Base-by-base conservation (phyloP, 208 protist species). In the Acanthamoeba royreba region DNA sequence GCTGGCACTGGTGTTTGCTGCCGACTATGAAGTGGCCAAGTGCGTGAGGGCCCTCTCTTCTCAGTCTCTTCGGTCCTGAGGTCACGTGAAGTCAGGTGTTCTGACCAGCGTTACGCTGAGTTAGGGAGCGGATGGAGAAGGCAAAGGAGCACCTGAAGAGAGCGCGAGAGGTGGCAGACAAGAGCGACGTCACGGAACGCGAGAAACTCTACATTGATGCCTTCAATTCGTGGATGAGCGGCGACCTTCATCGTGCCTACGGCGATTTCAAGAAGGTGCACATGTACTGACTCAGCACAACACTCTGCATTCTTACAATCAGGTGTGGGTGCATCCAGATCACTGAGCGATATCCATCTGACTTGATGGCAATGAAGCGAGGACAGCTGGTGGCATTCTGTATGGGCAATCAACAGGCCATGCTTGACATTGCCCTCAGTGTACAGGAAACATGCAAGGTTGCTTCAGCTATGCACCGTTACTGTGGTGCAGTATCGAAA, bases 131-230 rank as follows among this genome's bases (percentile, higher is more conserved):
- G 31, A 83, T 83, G 43, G 72, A 83, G 25, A 83, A 83, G 72
- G 72, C 72, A 17, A 83, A 53, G 72, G 72, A 15, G 25, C 72
- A 83, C 72, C 72, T 83, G n/a, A 33, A 46, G 43, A 38, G 72
- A 9, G 72, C 72, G 25, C 72, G 72, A 4, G 22, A 83, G 17
- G 43, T 83, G 25, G 72, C 72, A 9, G 72, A 83, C 72, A 4
- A 38, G 43, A 83, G 72, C 72, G 72, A 46, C n/a, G 72, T 83
- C 25, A 83, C 72, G 43, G 42, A 47, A 31, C 38, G 81, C 11
- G 81, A 89, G 31, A 89, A 89, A 52, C 81, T 89, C 49, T 89
- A 89, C 81, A 52, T 89, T 25, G 49, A 89, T 38, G 81, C 81
- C 49, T 89, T 69, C 38, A 46, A 66, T 35, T 89, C 49, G 31